These are phyloP conservation scores for Malassezia nana DNA, from an alignment of 1,284 basidiomycete genomes.

Conservation along the genomic window DNA sequence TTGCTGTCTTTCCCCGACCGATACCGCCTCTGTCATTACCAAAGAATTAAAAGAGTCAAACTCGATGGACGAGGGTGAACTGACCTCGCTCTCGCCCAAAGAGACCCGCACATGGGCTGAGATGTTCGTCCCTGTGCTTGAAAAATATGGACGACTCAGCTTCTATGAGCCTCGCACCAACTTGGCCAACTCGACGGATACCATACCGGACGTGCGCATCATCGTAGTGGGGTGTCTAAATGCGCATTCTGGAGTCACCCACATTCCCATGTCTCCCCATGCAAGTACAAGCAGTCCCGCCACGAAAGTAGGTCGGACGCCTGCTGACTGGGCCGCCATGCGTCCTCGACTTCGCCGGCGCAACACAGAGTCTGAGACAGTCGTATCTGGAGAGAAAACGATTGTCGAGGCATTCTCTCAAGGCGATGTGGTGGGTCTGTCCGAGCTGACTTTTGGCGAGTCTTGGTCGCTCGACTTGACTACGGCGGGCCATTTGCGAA, in stretches of 20 bases:
- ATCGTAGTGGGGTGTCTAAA: conserved; percentile 1
- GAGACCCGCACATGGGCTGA: background rate
- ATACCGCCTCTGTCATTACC: background rate
- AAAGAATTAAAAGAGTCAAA: background rate
- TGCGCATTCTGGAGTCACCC: background rate
- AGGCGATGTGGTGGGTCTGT: conserved; percentile 6
- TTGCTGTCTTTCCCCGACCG: background rate
- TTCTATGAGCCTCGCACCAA: conserved; percentile 8
- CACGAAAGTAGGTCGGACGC: background rate
- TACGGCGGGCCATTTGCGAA: conserved; percentile 1
- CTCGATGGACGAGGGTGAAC: background rate
- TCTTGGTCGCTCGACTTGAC: background rate
- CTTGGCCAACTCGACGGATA: background rate
- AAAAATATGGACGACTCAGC: background rate
- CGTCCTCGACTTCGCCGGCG: background rate
- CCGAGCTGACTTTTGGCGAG: conserved; percentile 3
- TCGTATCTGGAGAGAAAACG: background rate
- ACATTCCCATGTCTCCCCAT: background rate
- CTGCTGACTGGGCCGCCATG: background rate
- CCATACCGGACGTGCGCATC: conserved; percentile 1
- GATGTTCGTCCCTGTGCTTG: conserved; percentile 8
- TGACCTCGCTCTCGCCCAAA: background rate
- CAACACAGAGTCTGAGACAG: background rate
- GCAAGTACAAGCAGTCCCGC: background rate
- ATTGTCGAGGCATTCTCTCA: background rate